Evolutionary conservation across 371 early-diverging fungal genomes (phyloP).

Genomic region (Syncephalastrum racemosum): DNA sequence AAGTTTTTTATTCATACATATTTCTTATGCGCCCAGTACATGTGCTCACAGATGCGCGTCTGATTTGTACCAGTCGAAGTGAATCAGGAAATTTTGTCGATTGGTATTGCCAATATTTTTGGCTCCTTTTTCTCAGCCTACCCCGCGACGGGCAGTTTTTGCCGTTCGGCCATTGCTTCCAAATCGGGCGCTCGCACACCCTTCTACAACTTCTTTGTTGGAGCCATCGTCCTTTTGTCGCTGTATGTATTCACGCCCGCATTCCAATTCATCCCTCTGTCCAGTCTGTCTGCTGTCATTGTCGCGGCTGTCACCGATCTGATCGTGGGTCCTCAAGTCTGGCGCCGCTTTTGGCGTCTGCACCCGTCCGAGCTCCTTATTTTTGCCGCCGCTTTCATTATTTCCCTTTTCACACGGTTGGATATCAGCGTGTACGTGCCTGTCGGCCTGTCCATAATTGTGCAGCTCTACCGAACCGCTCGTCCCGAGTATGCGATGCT

Average conservation of each 20-base stretch:
- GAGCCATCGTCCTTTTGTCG: slow-evolving; percentile 70
- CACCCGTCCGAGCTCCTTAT: slow-evolving; percentile 39
- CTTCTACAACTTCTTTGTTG: slow-evolving; percentile 72
- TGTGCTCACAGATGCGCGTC: neutral
- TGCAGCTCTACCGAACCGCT: slow-evolving; percentile 68
- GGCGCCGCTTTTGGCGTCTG: slow-evolving; percentile 40
- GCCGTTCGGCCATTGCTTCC: slow-evolving; percentile 79
- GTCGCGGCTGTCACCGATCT: slow-evolving; percentile 66
- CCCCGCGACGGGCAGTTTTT: slow-evolving; percentile 86
- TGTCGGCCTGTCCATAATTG: slow-evolving; percentile 60
- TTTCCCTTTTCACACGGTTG: slow-evolving; percentile 62
- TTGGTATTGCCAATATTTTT: slow-evolving; percentile 78
- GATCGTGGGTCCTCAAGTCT: slow-evolving; percentile 52
- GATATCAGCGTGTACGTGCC: slow-evolving; percentile 70
- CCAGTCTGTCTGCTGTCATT: slow-evolving; percentile 78
- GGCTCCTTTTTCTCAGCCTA: slow-evolving; percentile 82
- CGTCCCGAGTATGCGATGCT: slow-evolving; percentile 52
- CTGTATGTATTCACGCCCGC: slow-evolving; percentile 78
- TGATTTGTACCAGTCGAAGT: slow-evolving; percentile 41
- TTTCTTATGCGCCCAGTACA: neutral
- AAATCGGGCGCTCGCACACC: slow-evolving; percentile 75
- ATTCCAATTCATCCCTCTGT: slow-evolving; percentile 80
- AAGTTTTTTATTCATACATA: slow-evolving; percentile 22
- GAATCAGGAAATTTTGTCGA: slow-evolving; percentile 81
- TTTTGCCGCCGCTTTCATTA: slow-evolving; percentile 40